Percentiles rank a stretch among this genome's conserved stretches.
phyloP scores from a whole-genome alignment of 2,329 filamentous ascomycete genomes.

The Colletotrichum musae region DNA sequence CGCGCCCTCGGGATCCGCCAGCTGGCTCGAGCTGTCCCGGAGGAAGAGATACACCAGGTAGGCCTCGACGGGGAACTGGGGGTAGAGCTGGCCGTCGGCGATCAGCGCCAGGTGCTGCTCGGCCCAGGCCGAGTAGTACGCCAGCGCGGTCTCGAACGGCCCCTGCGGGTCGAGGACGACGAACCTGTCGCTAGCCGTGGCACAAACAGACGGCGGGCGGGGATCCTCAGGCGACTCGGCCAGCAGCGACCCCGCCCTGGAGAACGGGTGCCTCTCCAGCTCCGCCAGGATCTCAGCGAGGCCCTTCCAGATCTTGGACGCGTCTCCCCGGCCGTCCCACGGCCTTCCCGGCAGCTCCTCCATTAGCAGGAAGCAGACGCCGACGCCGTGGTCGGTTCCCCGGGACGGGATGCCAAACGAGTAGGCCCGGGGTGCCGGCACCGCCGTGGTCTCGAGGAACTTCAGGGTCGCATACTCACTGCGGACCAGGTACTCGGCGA shows the following conservation, averaged over 20 bases:
- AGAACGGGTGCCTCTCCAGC: slow-evolving; percentile 45
- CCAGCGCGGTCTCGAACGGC: slow-evolving; percentile 32
- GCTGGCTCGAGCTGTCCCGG: slow-evolving; percentile 48
- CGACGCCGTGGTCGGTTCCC: slow-evolving; percentile 42
- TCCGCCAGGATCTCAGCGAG: slow-evolving; percentile 48
- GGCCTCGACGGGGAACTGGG: slow-evolving; percentile 45
- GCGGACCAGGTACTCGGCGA: slow-evolving; percentile 46
- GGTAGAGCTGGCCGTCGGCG: slow-evolving; percentile 50
- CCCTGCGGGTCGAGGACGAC: slow-evolving; percentile 44
- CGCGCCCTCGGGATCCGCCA: slow-evolving; percentile 45
- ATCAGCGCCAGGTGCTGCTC: slow-evolving; percentile 47
- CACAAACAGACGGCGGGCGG: slow-evolving; percentile 41
- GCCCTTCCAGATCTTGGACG: slow-evolving; percentile 45
- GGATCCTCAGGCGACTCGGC: slow-evolving; percentile 24
- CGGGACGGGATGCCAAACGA: slow-evolving; percentile 44
- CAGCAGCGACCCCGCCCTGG: slow-evolving; percentile 46
- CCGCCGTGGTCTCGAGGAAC: slow-evolving; percentile 46
- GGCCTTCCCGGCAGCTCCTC: slow-evolving; percentile 47
- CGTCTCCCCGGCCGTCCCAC: slow-evolving; percentile 41
- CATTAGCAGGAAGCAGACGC: slow-evolving; percentile 47
- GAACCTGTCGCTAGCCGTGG: slow-evolving; percentile 49
- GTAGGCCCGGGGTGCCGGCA: slow-evolving; percentile 47
- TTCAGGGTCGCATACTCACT: slow-evolving; percentile 52
- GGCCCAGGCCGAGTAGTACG: slow-evolving; percentile 45
- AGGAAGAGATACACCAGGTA: slow-evolving; percentile 58